phyloP scores from a whole-genome alignment of 2,329 filamentous ascomycete species.

The Fusarium nanum region DNA sequence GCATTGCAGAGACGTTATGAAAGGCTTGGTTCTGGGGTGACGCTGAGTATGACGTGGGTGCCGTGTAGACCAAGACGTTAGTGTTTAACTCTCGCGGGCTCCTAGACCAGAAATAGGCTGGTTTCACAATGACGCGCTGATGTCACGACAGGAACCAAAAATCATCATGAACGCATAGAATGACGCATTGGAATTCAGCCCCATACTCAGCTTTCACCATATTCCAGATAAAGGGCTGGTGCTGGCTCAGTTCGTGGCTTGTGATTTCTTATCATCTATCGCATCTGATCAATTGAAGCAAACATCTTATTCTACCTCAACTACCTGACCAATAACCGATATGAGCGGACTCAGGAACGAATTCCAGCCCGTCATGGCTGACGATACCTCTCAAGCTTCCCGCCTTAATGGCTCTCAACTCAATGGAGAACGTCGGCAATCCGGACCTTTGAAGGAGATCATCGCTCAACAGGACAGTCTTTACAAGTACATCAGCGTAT shows the following conservation, averaged over 20 bases:
- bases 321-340: neutral
- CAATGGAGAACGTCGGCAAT: constrained; percentile 1
- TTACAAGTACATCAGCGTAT: constrained; percentile 42
- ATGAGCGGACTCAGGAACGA: constrained; percentile 23
- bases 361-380: constrained; percentile 16
- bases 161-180: constrained; percentile 29
- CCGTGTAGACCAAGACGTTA: neutral
- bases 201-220: neutral
- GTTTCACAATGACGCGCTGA: constrained; percentile 23
- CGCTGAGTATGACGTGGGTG: constrained; percentile 29
- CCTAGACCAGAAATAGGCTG: constrained; percentile 19
- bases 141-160: constrained; percentile 18
- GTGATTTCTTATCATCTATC: neutral
- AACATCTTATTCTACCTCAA: neutral
- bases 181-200: constrained; percentile 29
- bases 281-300: neutral
- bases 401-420: neutral
- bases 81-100: neutral
- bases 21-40: constrained; percentile 3
- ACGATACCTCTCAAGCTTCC: neutral
- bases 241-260: constrained; percentile 17
- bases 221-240: constrained; percentile 17
- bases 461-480: constrained; percentile 40
- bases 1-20: neutral
- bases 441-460: constrained; percentile 37